Evolutionary conservation across 768 basidiomycete species (phyloP), one percentile per base, ranked within the genome.

Genomic region (Russula ochroleuca): DNA sequence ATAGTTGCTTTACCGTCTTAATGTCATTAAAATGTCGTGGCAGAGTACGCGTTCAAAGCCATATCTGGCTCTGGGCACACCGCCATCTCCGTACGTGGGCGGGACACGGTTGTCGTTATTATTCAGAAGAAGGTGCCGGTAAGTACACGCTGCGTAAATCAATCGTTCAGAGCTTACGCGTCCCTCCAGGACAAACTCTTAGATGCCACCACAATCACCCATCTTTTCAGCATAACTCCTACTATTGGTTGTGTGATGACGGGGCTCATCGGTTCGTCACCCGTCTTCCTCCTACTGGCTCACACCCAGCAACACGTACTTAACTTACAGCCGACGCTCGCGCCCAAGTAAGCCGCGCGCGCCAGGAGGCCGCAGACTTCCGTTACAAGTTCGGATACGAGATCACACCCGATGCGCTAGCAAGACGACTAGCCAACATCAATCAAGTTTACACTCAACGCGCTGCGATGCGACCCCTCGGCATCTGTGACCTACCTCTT

Each of bases 21-120:
- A 6, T 25, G 28, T 38, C 15, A 63, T 38, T 48, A 52, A 53
- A 62, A 43, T 31, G 14, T 33, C n/a, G 21, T 37, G 54, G 9
- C 55, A 98, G 95, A 98, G 79, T 98, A 98, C 81, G 96, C 97
- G 31, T 98, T 98, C 87, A 99, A 98, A 77, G 97, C 97, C 53
- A 98, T 98, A 75, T 93, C 94, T 67, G 94, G 93, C 61, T 94
- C 94, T 1, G 96, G 94, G 1, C 93, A 98, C 72, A 98, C 97
- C 2, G 86, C 96, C 1, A 83, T 99, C 56, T 83, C 95, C 19
- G 90, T 98, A 50, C 80, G 96, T 71, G 97, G 97, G 19, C 92
- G 92, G 75, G 95, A 98, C 69, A 96, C 94, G 5, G 82, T 89
- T 5, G 94, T 98, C 9, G 90, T 98, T 47, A 94, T 99, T 70